These are phyloP conservation scores for Neobulgaria alba DNA, from an alignment of 2,329 filamentous ascomycete species.

Conservation along the genomic window DNA sequence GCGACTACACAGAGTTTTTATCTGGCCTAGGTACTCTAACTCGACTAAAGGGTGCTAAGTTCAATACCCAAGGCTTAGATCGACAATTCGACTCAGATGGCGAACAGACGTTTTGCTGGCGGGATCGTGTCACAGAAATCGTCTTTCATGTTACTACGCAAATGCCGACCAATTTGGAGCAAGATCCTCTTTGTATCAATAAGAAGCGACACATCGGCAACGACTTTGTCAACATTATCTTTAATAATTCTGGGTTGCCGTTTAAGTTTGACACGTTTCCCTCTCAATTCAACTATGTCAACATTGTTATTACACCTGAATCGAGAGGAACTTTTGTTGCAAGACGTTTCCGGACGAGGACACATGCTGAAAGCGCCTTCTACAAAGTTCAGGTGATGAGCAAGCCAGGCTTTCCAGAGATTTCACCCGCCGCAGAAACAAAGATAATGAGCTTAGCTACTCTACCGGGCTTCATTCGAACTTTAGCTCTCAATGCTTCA, in stretches of 20 bases:
- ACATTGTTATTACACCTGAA: constrained; percentile 90
- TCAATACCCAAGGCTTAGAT: constrained; percentile 91
- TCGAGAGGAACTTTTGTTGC: constrained; percentile 70
- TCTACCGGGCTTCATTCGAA: constrained; percentile 75
- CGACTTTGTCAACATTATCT: constrained; percentile 96
- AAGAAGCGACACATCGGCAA: constrained; percentile 98
- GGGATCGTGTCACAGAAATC: constrained; percentile 88
- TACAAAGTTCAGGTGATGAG: constrained; percentile 88
- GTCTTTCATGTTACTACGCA: constrained; percentile 94
- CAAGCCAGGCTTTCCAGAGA: constrained; percentile 80
- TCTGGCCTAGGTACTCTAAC: constrained; percentile 75
- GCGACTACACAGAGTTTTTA: constrained; percentile 81
- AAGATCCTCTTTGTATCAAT: constrained; percentile 64
- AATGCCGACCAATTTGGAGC: constrained; percentile 82
- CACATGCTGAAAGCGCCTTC: constrained; percentile 42
- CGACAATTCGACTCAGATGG: constrained; percentile 70
- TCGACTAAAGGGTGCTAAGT: constrained; percentile 69
- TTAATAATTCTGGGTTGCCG: constrained; percentile 87
- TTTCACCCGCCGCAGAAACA: constrained; percentile 79
- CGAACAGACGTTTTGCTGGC: constrained; percentile 85
- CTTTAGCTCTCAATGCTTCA: constrained; percentile 85
- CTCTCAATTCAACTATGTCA: constrained; percentile 92
- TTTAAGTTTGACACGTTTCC: constrained; percentile 90
- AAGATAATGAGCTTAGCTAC: constrained; percentile 83
- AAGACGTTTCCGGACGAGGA: constrained; percentile 39